Evolutionary conservation across 257 asterid species (phyloP), one percentile per base, ranked within the genome.

Genomic region (Solanum neorickii): DNA sequence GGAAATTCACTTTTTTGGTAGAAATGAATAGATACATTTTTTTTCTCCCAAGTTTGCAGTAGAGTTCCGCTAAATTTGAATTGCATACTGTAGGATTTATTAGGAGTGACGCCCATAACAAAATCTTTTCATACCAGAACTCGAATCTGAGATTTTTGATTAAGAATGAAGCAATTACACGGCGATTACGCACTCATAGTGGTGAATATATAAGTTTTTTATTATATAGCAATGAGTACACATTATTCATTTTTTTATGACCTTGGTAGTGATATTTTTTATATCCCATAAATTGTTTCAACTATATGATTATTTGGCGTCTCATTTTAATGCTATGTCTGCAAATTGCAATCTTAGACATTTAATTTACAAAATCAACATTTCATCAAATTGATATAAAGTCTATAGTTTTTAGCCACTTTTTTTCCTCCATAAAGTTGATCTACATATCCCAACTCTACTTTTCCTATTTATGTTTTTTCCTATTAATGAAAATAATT

Each of bases 21-120:
- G 59, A 49, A 49, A 49, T 49, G 59, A 49, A 49, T 49, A 49
- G 16, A 49, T 49, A 49, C 2, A 47, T 44, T 12, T 14, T 25
- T 25, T 25, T 25, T 25, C 27, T 25, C 27, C 27, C 27, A 25
- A 25, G 27, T 25, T 25, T 20, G 2, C 59, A 49, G 2, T 15
- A 7, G 9, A 49, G 21, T 49, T 49, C 0, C 1, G 9, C 0
- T 49, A 15, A 49, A 49, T 49, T 0, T 1, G 0, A 0, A 49
- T 49, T 37, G 7, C 39, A 6, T 5, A 37, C 39, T 37, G 39
- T 37, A 37, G 39, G 7, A 0, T 37, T 5, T 37, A 37, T 37
- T 37, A 37, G 7, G 7, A 37, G 39, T 37, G 7, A 37, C 7
- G 39, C 7, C 0, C 7, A 37, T 37, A 37, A 49, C 3, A 49